A percentile compares a stretch with the other conserved stretches of the same genome.
Evolutionary conservation across 2,329 filamentous ascomycete genomes (phyloP).

Genomic region (Aspergillus tamarii): DNA sequence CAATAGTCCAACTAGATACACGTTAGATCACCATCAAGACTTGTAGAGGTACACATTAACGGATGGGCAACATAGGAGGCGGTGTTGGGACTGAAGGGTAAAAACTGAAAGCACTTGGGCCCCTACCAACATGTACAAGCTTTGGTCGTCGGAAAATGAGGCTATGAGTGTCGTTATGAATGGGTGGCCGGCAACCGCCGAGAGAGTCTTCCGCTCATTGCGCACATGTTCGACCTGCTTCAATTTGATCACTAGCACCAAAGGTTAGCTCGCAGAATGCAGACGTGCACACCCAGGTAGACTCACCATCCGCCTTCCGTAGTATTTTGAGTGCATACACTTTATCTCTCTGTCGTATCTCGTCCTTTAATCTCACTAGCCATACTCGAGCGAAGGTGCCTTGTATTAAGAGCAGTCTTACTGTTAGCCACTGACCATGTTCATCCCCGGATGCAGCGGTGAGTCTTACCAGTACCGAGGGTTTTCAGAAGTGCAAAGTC

Average conservation of each 20-base stretch:
- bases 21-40: constrained; percentile 23
- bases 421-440: constrained; percentile 17
- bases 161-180: constrained; percentile 68
- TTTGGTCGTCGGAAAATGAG: constrained; percentile 66
- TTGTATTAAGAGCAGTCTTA: constrained; percentile 27
- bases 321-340: constrained; percentile 56
- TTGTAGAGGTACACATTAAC: not conserved
- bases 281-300: not conserved
- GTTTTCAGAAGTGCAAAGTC: constrained; percentile 54
- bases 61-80: not conserved
- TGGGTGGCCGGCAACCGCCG: constrained; percentile 64
- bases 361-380: constrained; percentile 48
- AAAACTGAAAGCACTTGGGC: not conserved
- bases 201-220: constrained; percentile 67
- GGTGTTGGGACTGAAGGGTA: not conserved
- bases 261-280: not conserved
- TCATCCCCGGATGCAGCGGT: constrained; percentile 9
- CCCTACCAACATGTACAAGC: constrained; percentile 57
- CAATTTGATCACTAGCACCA: constrained; percentile 54
- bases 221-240: constrained; percentile 72
- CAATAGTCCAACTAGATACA: constrained; percentile 63
- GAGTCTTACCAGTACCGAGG: constrained; percentile 50
- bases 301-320: constrained; percentile 53
- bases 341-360: constrained; percentile 37
- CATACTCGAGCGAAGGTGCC: constrained; percentile 57